These are phyloP conservation scores for Cryptococcus floricola DNA, from an alignment of 1,284 basidiomycete genomes.

Conservation along the genomic window DNA sequence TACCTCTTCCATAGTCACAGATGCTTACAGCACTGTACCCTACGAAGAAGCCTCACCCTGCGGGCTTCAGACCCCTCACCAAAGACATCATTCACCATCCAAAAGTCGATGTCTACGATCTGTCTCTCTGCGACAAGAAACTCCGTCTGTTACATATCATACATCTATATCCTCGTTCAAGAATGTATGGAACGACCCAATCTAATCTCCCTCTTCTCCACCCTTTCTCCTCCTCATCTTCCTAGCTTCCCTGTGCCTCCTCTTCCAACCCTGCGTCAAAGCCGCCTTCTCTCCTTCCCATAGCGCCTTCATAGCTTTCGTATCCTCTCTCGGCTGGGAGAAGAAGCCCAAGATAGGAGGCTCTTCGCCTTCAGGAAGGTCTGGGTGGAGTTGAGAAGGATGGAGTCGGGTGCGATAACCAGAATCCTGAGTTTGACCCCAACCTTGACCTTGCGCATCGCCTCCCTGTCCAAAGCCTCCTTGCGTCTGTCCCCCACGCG, in stretches of 20 bases:
- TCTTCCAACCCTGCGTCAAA: slow-evolving; percentile 75
- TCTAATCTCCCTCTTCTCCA: slow-evolving; percentile 44
- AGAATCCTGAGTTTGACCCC: neutral
- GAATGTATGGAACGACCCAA: no score
- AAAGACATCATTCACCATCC: no score
- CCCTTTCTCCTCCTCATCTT: slow-evolving; percentile 61
- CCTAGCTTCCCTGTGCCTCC: slow-evolving; percentile 69
- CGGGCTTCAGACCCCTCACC: no score
- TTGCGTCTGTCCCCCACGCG: neutral
- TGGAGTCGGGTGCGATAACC: neutral
- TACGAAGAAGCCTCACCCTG: no score
- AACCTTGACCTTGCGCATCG: neutral
- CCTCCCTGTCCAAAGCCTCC: neutral
- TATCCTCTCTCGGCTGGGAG: slow-evolving; percentile 31
- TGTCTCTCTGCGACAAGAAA: no score
- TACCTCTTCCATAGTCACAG: no score
- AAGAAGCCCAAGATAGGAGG: slow-evolving; percentile 20
- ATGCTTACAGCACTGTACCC: no score
- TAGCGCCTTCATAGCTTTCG: slow-evolving; percentile 57
- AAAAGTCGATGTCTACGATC: no score
- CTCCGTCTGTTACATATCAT: no score
- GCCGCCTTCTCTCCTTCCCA: slow-evolving; percentile 70
- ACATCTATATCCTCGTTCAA: no score
- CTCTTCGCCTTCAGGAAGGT: slow-evolving; percentile 7
- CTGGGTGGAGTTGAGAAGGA: neutral